A percentile compares a stretch with the other conserved stretches of the same genome.
These are phyloP conservation scores for Delonix regia DNA, from an alignment of 306 rosid genomes.

Conservation along the genomic window DNA sequence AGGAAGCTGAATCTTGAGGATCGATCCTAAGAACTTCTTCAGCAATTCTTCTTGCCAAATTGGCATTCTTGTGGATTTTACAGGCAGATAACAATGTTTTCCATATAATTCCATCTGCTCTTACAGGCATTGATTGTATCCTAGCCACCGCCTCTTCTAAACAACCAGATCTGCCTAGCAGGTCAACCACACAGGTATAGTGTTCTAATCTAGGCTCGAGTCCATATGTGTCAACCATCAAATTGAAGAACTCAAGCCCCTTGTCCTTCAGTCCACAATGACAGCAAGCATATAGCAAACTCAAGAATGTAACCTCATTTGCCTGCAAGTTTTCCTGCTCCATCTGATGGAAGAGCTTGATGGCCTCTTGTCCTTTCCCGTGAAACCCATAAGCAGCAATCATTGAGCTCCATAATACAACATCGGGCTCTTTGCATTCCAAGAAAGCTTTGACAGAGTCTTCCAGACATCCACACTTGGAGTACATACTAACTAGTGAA, in stretches of 20 bases:
- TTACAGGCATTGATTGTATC: conserved; percentile 82
- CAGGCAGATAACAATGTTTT: conserved; percentile 85
- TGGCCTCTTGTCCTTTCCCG: conserved; percentile 79
- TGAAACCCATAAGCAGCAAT: conserved; percentile 92
- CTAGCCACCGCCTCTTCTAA: conserved; percentile 79
- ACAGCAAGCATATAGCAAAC: conserved; percentile 89
- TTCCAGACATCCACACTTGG: conserved; percentile 80
- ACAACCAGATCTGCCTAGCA: conserved; percentile 82
- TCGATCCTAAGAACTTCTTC: conserved; percentile 73
- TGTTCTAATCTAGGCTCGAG: conserved; percentile 74
- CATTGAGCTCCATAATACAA: conserved; percentile 83
- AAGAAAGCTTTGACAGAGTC: conserved; percentile 71
- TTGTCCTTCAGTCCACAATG: conserved; percentile 84
- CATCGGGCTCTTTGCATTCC: conserved; percentile 63
- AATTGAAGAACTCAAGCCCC: conserved; percentile 68
- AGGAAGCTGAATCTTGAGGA: conserved; percentile 80
- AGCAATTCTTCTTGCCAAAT: conserved; percentile 72
- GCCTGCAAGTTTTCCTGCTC: conserved; percentile 60
- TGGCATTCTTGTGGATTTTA: conserved; percentile 77
- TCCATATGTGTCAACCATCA: conserved; percentile 69
- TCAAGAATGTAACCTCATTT: conserved; percentile 88
- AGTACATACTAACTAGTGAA: conserved; percentile 87
- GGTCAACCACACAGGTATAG: conserved; percentile 84
- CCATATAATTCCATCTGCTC: conserved; percentile 84
- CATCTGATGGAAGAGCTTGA: conserved; percentile 71